Evolutionary conservation across 2,329 filamentous ascomycete species (phyloP).

Genomic region (Hypoxylon rubiginosum): DNA sequence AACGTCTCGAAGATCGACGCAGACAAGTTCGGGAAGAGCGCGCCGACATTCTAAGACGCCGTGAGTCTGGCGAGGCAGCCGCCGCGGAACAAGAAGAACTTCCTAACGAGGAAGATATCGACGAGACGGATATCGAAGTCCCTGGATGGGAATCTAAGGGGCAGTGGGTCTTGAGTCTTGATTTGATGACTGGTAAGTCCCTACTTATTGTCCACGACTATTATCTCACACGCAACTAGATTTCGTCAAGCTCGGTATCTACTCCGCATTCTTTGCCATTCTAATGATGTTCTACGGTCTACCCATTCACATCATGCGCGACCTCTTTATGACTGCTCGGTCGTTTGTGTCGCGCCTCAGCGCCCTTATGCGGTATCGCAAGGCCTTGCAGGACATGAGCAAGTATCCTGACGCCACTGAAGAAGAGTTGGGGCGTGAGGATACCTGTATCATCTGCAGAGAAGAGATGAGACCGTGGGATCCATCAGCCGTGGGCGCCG

Average conservation of each 20-base stretch:
- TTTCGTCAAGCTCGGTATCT: slow-evolving; percentile 90
- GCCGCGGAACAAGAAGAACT: slow-evolving; percentile 64
- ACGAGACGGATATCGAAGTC: slow-evolving; percentile 95
- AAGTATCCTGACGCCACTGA: slow-evolving; percentile 90
- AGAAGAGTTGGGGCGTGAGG: slow-evolving; percentile 86
- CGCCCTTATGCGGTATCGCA: slow-evolving; percentile 89
- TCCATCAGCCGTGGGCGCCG: slow-evolving; percentile 72
- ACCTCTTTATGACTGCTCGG: slow-evolving; percentile 92
- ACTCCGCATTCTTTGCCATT: slow-evolving; percentile 92
- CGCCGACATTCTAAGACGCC: slow-evolving; percentile 64
- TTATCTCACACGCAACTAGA: slow-evolving; percentile 64
- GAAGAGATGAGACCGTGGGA: slow-evolving; percentile 93
- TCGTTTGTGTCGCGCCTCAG: slow-evolving; percentile 92
- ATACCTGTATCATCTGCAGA: slow-evolving; percentile 97
- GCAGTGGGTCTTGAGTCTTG: slow-evolving; percentile 89
- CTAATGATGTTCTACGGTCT: slow-evolving; percentile 94
- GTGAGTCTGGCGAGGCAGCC: slow-evolving; percentile 61
- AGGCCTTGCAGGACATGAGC: slow-evolving; percentile 95
- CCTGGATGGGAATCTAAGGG: slow-evolving; percentile 97
- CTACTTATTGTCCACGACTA: background rate
- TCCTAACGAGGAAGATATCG: slow-evolving; percentile 79
- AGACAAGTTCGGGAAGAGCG: slow-evolving; percentile 74
- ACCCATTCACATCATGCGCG: slow-evolving; percentile 95
- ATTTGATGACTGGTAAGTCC: slow-evolving; percentile 80
- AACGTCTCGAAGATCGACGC: slow-evolving; percentile 76